Base-by-base conservation (phyloP, 2,329 filamentous ascomycete species). In the Botrytis galanthina region DNA sequence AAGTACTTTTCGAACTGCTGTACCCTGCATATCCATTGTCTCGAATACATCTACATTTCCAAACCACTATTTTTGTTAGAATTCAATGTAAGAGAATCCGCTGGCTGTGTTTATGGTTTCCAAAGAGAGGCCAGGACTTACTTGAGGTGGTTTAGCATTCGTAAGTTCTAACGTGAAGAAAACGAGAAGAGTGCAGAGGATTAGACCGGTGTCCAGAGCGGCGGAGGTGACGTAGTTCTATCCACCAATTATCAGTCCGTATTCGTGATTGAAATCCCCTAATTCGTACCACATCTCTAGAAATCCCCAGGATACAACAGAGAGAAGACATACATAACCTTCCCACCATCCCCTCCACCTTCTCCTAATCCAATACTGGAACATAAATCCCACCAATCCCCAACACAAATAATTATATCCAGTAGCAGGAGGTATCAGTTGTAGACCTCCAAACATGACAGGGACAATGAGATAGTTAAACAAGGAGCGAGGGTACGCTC, bases 391-490 rank as follows among this genome's bases (percentile, higher is more conserved):
- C 10, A 92, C 88, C 39, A 89, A 64, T 4, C 73, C 73, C 54
- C 67, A 91, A 54, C 61, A 73, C 29, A 72, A 35, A 62, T 29
- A 54, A 35, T 68, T 32, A 29, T 42, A 54, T 89, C 93, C 76
- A 92, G 90, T 92, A 0, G 92, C 92, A 0, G 92, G 91, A 16
- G 91, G 92, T 16, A 93, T 85, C 76, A 87, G 83, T 63, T 87
- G 86, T 0, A 87, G 85, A 39, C 90, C 90, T 68, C 90, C 90
- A 79, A 91, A 92, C 76, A 94, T 87, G 67, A 93, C 85, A 0
- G 91, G 92, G 20, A 88, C 87, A 81, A 86, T 91, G 76, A 94
- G 84, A 80, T 91, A 93, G 73, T 90, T 87, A 82, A 89, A 87
- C 20, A 87, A 82, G 9, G 86, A 88, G 78, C 85, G 87, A 48